phyloP scores from a whole-genome alignment of 1,284 basidiomycete genomes.

The Apiotrichum montevideense region DNA sequence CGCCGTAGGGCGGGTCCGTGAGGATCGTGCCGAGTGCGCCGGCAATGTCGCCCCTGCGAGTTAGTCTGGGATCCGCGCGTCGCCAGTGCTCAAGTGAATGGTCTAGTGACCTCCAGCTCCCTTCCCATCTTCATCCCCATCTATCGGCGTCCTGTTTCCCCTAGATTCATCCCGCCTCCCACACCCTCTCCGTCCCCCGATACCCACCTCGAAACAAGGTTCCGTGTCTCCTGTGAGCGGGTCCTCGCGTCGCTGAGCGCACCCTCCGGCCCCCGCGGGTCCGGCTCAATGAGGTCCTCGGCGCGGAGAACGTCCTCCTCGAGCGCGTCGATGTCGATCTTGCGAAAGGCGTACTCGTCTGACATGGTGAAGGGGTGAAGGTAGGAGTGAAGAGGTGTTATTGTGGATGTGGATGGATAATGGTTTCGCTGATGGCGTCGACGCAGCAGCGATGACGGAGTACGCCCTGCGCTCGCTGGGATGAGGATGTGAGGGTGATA shows the following conservation, averaged over 20 bases:
- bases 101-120: neutral
- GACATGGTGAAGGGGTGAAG: constrained; percentile 51
- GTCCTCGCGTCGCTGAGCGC: constrained; percentile 69
- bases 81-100: neutral
- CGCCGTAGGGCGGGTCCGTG: constrained; percentile 75
- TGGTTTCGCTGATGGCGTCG: neutral
- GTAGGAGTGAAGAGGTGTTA: neutral
- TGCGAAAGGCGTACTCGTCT: constrained; percentile 64
- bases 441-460: neutral
- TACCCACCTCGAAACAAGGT: constrained; percentile 65
- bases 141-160: neutral
- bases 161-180: no score
- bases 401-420: neutral
- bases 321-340: constrained; percentile 82
- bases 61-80: no score
- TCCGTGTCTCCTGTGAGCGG: constrained; percentile 66
- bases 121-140: neutral
- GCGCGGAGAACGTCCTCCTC: constrained; percentile 87
- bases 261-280: constrained; percentile 70
- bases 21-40: constrained; percentile 66
- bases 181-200: neutral
- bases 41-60: constrained; percentile 60
- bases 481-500: no score
- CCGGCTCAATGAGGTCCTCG: constrained; percentile 77
- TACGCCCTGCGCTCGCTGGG: no score